Base-by-base conservation (phyloP, 192 early-diverging fungal species). In the Anaeromyces robustus region DNA sequence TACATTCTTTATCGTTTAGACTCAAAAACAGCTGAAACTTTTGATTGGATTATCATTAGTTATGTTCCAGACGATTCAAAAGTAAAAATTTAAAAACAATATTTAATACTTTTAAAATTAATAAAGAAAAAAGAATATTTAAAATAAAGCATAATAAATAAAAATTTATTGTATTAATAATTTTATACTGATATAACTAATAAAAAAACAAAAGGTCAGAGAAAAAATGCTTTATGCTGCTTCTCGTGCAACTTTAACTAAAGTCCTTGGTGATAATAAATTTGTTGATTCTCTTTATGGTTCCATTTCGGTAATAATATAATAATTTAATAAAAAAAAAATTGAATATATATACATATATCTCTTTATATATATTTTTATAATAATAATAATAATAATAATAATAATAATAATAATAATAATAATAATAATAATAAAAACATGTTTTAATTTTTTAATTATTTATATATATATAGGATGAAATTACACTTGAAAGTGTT, bases 191-290 rank as follows among this genome's bases (percentile, higher is more conserved):
- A 34, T 34, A 3, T 34, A 34, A 34, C 32, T 34, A 34, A 34
- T 7, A 34, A 34, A 39, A 14, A 39, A 18, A 22, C 26, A 68
- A 7, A 89, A 88, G 34, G 92, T 97, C 30, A 88, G 96, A 29
- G 92, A 95, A 79, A 97, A 98, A 85, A 99, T 97, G 96, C 87
- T 99, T 39, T 96, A 97, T 82, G 95, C 97, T 17, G 91, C 96
- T 12, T 92, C 94, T 29, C 91, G 93, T 79, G 92, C 93, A 14
- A 91, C 94, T 12, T 84, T 97, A 79, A 86, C 89, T 26, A 94
- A 92, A 84, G 89, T 92, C 3, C 86, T 97, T 32, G 96, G 96
- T 28, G 94, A 94, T 32, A 88, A 90, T 68, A 87, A 89, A 30
- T 96, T 97, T 86, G 89, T 88, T 13, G 95, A 98, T 82, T 89